Conservation (phyloP, 1,284 basidiomycete genomes). For the Tilletia indica region DNA sequence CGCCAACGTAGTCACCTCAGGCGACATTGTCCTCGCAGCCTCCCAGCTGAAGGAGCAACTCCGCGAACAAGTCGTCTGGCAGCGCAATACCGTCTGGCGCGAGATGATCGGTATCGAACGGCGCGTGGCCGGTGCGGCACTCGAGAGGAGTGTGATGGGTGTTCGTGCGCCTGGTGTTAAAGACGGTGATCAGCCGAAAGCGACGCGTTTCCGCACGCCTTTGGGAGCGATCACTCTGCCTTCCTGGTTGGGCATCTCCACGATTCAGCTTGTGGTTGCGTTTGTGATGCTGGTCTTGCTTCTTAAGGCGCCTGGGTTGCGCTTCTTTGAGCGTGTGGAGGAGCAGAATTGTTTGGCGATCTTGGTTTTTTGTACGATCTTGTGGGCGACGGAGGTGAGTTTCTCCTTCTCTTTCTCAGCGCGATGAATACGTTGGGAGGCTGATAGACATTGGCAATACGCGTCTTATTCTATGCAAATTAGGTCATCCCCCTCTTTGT, state of each 20-base stretch:
- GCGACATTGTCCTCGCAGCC: conserved; percentile 70
- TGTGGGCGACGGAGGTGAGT: conserved; percentile 91
- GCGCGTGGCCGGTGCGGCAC: conserved; percentile 50
- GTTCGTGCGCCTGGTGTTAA: conserved; percentile 20
- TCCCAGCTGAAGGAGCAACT: conserved; percentile 84
- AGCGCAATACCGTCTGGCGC: conserved; percentile 92
- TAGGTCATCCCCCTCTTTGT: conserved; percentile 92
- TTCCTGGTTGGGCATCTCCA: conserved; percentile 45
- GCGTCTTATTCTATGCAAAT: conserved; percentile 57
- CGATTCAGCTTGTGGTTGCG: conserved; percentile 48
- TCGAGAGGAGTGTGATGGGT: conserved; percentile 50
- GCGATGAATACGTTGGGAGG: neutral
- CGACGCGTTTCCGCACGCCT: conserved; percentile 37
- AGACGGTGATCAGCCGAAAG: conserved; percentile 38
- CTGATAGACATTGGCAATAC: neutral
- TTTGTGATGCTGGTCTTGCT: conserved; percentile 44
- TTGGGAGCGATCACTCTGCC: conserved; percentile 40
- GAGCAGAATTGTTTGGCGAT: conserved; percentile 91
- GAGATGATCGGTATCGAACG: conserved; percentile 93
- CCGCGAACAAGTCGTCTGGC: conserved; percentile 85
- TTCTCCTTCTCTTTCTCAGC: neutral
- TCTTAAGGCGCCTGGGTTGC: conserved; percentile 49
- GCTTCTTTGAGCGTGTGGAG: conserved; percentile 64
- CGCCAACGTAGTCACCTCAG: conserved; percentile 78
- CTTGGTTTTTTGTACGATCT: conserved; percentile 82